Base-by-base conservation (phyloP, 352 stramenopile species). In the Phytophthora foliorum region DNA sequence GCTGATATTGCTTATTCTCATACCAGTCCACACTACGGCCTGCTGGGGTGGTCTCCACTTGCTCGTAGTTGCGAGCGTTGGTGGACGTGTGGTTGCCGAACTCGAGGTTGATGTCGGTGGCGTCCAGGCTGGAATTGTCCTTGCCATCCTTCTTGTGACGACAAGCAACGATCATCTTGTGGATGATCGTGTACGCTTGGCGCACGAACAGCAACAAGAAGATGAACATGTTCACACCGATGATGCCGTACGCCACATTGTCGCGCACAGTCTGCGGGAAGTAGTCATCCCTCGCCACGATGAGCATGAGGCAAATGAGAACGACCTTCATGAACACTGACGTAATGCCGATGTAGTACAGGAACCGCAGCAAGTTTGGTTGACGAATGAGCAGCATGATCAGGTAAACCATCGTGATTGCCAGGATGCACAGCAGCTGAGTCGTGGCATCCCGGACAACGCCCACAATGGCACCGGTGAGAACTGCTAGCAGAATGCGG, bases 181-280 rank as follows among this genome's bases (percentile, higher is more conserved):
- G 82, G 29, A 89, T 72, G 61, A 92, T 92, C 25, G 87, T 77
- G 77, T 94, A 96, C 16, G 78, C 74, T 69, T 96, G 88, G 2
- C 88, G 85, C 22, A 93, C 46, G 58, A 96, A 91, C 3, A 96
- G 72, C 44, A 96, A 62, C 25, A 87, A 84, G 71, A 94, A 96
- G 63, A 94, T 87, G 52, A 92, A 90, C 39, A 93, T 84, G 63
- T 94, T 94, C 56, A 93, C 74, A 36, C 82, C 86, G 45, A 96
- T 93, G 73, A 96, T 95, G 19, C 75, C 89, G 58, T 96, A 96
- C 16, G 89, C 77, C 50, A 93, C 86, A 46, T 94, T 93, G 64
- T 96, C 86, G 17, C 89, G 87, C 36, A 95, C 77, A 11, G 27
- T 75, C 25, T 96, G 89, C 5, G 89, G 89, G 67, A 96, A 94